Base-by-base conservation (phyloP, 2,329 filamentous ascomycete genomes). In the Ceratocystis variospora region DNA sequence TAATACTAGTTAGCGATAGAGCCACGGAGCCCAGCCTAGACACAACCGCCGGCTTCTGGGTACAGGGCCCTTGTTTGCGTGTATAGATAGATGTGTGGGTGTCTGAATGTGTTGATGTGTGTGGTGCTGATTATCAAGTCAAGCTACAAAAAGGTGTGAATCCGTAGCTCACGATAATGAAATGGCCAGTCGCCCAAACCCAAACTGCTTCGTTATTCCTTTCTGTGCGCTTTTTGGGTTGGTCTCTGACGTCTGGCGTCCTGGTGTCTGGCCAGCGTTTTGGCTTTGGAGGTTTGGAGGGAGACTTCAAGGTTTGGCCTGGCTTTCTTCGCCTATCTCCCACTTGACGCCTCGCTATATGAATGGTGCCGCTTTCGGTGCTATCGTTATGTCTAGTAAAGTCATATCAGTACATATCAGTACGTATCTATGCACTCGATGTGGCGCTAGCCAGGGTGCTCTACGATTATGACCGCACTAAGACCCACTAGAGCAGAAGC, bases 301-400 rank as follows among this genome's bases (percentile, higher is more conserved):
- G 44, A 62, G 61, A 15, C 25, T 46, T 62, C 44, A 62, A 62
- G 33, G 31, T 19, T 59, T 33, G 28, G 55, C 55, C 55, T 59
- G 28, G n/a, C 55, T 37, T 59, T 0, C 7, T n/a, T n/a, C n/a
- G 55, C 15, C 25, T 7, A 59, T 41, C 7, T 17, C 55, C 28
- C 55, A 37, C 55, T 37, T 37, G 3, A 10, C n/a, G 41, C 48
- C 33, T 45, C 63, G 50, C 17, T 64, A 64, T 7, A 57, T 57
- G 63, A 50, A 64, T 64, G 33, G 5, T 45, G 6, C 48, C 50
- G 63, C 63, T 59, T 59, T 64, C 63, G 33, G 63, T 57, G 63
- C 48, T 64, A 64, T 59, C 33, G 48, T n/a, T 19, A 22, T 53
- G 37, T 55, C 33, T 33, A 37, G 8, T 59, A 64, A 19, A 6